Evolutionary conservation across 768 basidiomycete genomes (phyloP).

Genomic region (Collybiopsis luxurians): DNA sequence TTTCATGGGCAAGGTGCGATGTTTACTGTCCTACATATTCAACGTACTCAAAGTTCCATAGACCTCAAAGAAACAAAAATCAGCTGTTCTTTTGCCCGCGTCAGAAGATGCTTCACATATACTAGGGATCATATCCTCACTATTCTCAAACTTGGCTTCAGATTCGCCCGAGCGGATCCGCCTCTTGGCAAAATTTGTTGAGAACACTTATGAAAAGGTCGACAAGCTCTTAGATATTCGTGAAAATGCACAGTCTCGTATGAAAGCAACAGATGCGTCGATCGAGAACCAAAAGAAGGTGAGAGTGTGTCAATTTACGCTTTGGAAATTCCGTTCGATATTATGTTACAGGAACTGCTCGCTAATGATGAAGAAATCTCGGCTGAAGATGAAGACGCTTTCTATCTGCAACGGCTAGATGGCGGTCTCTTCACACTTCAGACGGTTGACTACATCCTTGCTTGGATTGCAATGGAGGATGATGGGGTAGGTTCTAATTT

Average conservation of each 20-base stretch:
- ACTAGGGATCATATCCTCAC: conserved; percentile 83
- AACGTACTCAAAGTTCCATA: conserved; percentile 18
- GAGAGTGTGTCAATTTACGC: conserved; percentile 13
- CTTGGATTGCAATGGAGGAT: conserved; percentile 97
- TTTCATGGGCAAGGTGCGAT: conserved; percentile 89
- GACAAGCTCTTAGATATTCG: conserved; percentile 90
- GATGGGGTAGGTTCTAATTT: conserved; percentile 71
- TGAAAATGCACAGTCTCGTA: conserved; percentile 60
- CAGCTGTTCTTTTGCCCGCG: conserved; percentile 40
- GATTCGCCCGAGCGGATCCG: conserved; percentile 80
- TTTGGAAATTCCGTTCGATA: conserved; percentile 2
- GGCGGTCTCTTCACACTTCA: conserved; percentile 88
- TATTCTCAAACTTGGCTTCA: conserved; percentile 84
- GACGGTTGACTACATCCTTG: conserved; percentile 89
- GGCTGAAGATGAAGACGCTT: conserved; percentile 65
- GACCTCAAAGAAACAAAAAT: conserved; percentile 66
- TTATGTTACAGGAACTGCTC: conserved; percentile 42
- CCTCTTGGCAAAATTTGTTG: conserved; percentile 91
- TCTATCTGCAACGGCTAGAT: conserved; percentile 86
- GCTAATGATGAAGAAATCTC: conserved; percentile 56
- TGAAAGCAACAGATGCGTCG: conserved; percentile 61
- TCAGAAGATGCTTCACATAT: conserved; percentile 87
- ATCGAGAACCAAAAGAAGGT: conserved; percentile 72
- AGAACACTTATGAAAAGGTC: conserved; percentile 88
- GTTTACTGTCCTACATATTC: background rate